Percentiles rank a stretch among this genome's conserved stretches.
Conservation (phyloP, 495 filamentous ascomycete genomes). For the Chaetomium tenue region DNA sequence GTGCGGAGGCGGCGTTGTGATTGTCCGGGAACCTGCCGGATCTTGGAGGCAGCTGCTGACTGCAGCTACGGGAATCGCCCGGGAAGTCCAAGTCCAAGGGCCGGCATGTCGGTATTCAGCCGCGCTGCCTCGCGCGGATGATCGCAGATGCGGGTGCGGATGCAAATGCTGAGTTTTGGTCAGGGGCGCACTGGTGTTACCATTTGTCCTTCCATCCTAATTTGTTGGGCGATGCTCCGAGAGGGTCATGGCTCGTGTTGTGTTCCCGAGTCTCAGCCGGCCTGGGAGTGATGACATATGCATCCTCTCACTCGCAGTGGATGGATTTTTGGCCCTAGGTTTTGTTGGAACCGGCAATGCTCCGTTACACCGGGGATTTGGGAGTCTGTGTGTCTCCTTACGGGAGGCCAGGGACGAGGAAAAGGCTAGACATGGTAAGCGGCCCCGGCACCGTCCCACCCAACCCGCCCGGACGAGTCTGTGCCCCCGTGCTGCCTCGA, state of each 20-base stretch:
- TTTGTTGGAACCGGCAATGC: too few species aligned
- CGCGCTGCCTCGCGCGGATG: background rate
- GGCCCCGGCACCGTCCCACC: constrained; percentile 3
- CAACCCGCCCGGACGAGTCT: background rate
- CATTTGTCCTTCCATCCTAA: background rate
- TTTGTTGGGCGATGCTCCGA: background rate
- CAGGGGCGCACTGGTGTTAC: background rate
- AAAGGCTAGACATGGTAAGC: background rate
- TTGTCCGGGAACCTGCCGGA: constrained; percentile 13
- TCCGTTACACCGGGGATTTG: too few species aligned
- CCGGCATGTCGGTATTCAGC: background rate
- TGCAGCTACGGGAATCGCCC: background rate
- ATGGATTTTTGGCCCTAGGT: background rate
- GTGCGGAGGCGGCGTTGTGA: constrained; percentile 11
- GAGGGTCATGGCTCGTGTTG: background rate
- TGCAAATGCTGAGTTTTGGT: background rate
- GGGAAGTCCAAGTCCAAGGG: background rate
- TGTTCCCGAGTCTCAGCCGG: constrained; percentile 2
- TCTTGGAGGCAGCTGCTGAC: background rate
- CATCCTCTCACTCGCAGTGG: background rate
- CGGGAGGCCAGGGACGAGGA: background rate
- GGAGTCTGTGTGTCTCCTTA: background rate
- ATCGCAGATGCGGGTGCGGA: background rate
- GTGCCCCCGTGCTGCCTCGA: background rate
- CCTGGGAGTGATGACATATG: background rate